Percentiles rank a stretch among this genome's conserved stretches.
These are phyloP conservation scores for Colletotrichum acutatum DNA, from an alignment of 2,329 filamentous ascomycete genomes.

Conservation along the genomic window DNA sequence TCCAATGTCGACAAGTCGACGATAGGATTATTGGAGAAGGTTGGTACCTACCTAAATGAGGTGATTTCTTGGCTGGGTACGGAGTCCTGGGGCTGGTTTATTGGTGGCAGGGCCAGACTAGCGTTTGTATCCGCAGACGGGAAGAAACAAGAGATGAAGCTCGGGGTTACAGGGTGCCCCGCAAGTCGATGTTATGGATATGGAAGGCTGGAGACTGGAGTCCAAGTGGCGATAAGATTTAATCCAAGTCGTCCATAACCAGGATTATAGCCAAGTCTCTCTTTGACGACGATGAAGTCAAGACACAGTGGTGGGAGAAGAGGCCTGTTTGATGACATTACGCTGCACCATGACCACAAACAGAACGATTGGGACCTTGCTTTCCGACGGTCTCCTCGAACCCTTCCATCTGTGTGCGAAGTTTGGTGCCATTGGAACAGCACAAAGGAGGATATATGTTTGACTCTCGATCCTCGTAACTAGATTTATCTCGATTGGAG, in stretches of 20 bases:
- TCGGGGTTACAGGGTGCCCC: constrained; percentile 27
- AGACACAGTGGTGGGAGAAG: too few species aligned
- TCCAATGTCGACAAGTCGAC: not conserved
- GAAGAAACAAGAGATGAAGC: constrained; percentile 26
- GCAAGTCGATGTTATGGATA: constrained; percentile 12
- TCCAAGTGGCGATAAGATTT: constrained; percentile 14
- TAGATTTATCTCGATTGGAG: not conserved
- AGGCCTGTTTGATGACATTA: not conserved
- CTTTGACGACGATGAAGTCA: not conserved
- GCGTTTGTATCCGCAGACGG: not conserved
- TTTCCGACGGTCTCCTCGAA: not conserved
- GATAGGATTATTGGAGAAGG: not conserved
- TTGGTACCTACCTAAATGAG: not conserved
- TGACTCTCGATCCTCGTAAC: not conserved
- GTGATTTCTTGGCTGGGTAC: not conserved
- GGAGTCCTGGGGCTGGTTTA: not conserved
- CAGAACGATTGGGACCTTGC: not conserved
- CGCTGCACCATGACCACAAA: not conserved
- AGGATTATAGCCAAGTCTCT: not conserved
- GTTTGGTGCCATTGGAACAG: not conserved
- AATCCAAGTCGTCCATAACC: not conserved
- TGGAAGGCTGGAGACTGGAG: not conserved
- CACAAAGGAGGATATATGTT: not conserved
- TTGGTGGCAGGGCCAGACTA: constrained; percentile 4
- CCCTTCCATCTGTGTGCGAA: not conserved